Evolutionary conservation across 352 stramenopile species (phyloP).

Genomic region (Saprolegnia parasitica): DNA sequence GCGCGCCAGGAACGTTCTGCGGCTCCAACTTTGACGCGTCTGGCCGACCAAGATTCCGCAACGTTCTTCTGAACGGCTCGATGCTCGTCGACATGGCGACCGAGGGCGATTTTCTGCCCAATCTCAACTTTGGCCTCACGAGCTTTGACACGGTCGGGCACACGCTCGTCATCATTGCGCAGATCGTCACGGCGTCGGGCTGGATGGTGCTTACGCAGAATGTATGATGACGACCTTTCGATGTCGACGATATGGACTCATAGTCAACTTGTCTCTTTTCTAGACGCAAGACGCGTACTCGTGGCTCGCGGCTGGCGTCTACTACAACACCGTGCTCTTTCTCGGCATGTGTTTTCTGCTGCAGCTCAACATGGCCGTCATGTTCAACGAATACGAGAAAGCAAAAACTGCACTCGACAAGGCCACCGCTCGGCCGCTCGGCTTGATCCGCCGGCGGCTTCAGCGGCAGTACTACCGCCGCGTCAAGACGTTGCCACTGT

Average conservation of each 20-base stretch:
- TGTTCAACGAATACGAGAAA: conserved; percentile 38
- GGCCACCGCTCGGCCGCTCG: conserved; percentile 37
- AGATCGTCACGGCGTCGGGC: conserved; percentile 91
- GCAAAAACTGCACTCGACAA: conserved; percentile 21
- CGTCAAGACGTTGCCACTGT: conserved; percentile 47
- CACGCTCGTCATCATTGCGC: conserved; percentile 91
- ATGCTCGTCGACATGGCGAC: neutral
- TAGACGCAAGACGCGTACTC: conserved; percentile 42
- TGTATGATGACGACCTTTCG: conserved; percentile 39
- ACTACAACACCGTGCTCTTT: conserved; percentile 87
- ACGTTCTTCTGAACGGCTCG: conserved; percentile 42
- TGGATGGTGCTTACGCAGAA: conserved; percentile 92
- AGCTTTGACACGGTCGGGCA: conserved; percentile 88
- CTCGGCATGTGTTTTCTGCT: conserved; percentile 70
- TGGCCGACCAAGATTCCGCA: conserved; percentile 60
- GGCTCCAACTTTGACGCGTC: conserved; percentile 67
- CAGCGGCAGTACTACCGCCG: neutral
- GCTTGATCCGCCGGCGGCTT: conserved; percentile 31
- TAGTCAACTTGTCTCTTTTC: neutral
- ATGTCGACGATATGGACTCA: neutral
- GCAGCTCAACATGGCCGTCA: conserved; percentile 52
- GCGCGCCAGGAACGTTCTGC: conserved; percentile 39
- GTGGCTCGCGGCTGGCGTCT: conserved; percentile 60
- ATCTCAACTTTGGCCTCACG: conserved; percentile 87
- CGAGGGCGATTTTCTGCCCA: conserved; percentile 45